Evolutionary conservation across 2,329 filamentous ascomycete genomes (phyloP).

Genomic region (Trichothecium roseum): DNA sequence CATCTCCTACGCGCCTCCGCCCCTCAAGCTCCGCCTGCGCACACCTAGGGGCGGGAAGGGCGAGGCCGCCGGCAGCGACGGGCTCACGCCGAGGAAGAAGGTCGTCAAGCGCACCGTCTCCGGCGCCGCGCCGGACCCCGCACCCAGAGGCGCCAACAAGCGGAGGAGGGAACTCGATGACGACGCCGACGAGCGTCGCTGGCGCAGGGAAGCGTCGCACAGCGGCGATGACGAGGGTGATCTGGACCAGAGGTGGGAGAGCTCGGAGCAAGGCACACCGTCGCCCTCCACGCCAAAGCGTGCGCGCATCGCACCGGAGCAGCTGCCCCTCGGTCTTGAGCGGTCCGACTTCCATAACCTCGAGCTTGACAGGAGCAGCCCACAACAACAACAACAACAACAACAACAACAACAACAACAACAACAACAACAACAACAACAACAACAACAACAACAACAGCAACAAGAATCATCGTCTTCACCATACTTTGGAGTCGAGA

Average conservation of each 20-base stretch:
- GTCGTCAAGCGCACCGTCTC: conserved; percentile 38
- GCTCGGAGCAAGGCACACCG: conserved; percentile 3
- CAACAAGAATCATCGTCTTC: conserved; percentile 8
- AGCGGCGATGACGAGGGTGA: conserved; percentile 24
- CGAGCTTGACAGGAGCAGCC: too few species aligned
- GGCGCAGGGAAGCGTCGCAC: conserved; percentile 23
- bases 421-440: conserved; percentile 14
- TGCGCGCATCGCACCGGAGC: conserved; percentile 47
- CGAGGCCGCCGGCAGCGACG: conserved; percentile 9
- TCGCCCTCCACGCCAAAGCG: conserved; percentile 48
- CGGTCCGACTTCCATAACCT: conserved; percentile 44
- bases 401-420: conserved; percentile 20
- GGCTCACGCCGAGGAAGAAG: conserved; percentile 26
- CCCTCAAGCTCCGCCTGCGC: conserved; percentile 46
- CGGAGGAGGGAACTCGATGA: conserved; percentile 38
- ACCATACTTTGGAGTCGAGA: conserved; percentile 15
- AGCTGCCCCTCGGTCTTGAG: conserved; percentile 49
- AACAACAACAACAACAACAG: too few species aligned
- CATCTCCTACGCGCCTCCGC: conserved; percentile 36
- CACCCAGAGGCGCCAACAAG: conserved; percentile 40
- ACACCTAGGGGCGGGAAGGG: conserved; percentile 27
- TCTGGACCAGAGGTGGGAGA: conserved; percentile 13
- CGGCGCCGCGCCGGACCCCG: too few species aligned
- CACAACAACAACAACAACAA: conserved; percentile 23
- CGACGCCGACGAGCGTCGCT: too few species aligned